These are phyloP conservation scores for Boletus rufocinnamomeus DNA, from an alignment of 768 basidiomycete genomes.

Conservation along the genomic window DNA sequence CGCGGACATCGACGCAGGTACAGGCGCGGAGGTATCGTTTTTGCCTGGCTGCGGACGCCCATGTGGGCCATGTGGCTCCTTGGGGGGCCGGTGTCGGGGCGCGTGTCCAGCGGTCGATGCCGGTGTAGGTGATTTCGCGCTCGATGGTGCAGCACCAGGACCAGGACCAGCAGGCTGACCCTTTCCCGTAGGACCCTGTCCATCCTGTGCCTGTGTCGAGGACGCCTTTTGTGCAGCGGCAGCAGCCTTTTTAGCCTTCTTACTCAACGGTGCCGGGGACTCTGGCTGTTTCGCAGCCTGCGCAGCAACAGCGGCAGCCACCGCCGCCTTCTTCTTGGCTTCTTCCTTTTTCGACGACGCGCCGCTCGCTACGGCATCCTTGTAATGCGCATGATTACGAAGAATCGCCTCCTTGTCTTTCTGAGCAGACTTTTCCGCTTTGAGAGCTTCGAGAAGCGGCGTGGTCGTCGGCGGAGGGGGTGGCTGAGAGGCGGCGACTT, in stretches of 20 bases:
- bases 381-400: constrained; percentile 73
- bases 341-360: constrained; percentile 41
- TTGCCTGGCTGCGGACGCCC: constrained; percentile 21
- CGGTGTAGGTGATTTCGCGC: constrained; percentile 15
- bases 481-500: constrained; percentile 67
- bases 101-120: constrained; percentile 1
- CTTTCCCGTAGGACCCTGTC: constrained; percentile 7
- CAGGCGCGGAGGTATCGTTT: background rate
- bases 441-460: constrained; percentile 90
- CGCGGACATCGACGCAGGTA: background rate
- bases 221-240: constrained; percentile 27
- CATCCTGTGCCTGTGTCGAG: constrained; percentile 10
- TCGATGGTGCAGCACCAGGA: constrained; percentile 9
- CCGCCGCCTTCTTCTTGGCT: constrained; percentile 37
- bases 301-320: constrained; percentile 1
- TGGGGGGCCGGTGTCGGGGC: constrained; percentile 21
- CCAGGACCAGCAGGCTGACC: background rate
- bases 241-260: constrained; percentile 37
- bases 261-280: constrained; percentile 32
- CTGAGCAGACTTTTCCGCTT: constrained; percentile 67
- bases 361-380: constrained; percentile 42
- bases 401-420: constrained; percentile 74
- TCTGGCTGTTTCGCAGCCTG: constrained; percentile 36
- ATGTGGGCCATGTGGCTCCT: constrained; percentile 15
- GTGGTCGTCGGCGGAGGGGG: constrained; percentile 74